Percentiles rank a stretch among this genome's conserved stretches.
phyloP scores from a whole-genome alignment of 345 rosid genomes.

The Mercurialis annua region DNA sequence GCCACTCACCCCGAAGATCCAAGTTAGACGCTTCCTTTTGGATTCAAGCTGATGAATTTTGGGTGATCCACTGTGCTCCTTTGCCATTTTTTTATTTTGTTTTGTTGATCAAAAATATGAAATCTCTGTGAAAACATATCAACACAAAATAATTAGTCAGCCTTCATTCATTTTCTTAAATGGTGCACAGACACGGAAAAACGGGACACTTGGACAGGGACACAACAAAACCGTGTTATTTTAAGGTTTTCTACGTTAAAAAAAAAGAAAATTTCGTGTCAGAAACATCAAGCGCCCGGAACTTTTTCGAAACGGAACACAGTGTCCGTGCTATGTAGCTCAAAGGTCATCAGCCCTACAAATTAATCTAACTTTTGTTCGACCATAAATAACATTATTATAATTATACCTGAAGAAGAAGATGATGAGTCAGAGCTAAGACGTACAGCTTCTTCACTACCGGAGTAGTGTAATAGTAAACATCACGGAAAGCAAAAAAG shows the following conservation, averaged over 20 bases:
- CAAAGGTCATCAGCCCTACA: no score
- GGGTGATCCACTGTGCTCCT: slow-evolving; percentile 64
- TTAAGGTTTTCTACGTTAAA: no score
- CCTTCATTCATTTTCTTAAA: no score
- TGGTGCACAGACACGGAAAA: background rate
- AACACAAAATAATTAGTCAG: background rate
- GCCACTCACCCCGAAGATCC: slow-evolving; percentile 71
- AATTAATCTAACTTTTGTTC: no score
- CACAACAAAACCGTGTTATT: no score
- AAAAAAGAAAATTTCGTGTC: no score
- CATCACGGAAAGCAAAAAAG: slow-evolving; percentile 2
- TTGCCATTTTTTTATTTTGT: slow-evolving; percentile 38
- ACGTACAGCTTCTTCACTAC: background rate
- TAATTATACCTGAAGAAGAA: slow-evolving; percentile 25
- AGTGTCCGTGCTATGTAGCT: no score
- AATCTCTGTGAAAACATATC: background rate
- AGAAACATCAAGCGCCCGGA: no score
- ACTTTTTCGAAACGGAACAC: no score
- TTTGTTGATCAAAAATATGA: slow-evolving; percentile 4
- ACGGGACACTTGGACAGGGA: no score
- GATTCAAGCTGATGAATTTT: slow-evolving; percentile 53
- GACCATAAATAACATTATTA: no score
- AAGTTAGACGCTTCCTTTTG: slow-evolving; percentile 68
- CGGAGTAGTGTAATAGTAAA: background rate
- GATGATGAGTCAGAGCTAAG: slow-evolving; percentile 15